Percentiles rank a stretch among this genome's conserved stretches.
These are phyloP conservation scores for Chrysoporthe puriensis DNA, from an alignment of 2,329 filamentous ascomycete species.

Conservation along the genomic window DNA sequence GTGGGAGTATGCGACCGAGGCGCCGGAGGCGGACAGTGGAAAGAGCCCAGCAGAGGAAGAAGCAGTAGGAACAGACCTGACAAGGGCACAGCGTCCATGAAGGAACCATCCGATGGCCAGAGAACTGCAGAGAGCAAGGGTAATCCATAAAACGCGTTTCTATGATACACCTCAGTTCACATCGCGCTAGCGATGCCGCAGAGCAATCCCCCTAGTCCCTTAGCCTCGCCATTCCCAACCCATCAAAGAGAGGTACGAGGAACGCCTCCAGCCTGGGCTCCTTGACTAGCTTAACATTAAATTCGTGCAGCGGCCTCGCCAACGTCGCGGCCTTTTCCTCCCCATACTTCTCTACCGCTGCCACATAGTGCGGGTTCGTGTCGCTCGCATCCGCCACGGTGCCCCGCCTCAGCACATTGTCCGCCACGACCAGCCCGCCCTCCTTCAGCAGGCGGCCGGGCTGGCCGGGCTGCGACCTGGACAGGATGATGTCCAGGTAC, in stretches of 20 bases:
- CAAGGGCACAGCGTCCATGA: background rate
- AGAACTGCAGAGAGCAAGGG: background rate
- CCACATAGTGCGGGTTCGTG: slow-evolving; percentile 37
- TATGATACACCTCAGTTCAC: background rate
- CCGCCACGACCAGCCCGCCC: slow-evolving; percentile 56
- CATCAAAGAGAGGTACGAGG: slow-evolving; percentile 45
- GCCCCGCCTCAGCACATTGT: slow-evolving; percentile 56
- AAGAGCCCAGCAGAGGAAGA: background rate
- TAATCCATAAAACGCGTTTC: background rate
- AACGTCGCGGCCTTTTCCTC: slow-evolving; percentile 19
- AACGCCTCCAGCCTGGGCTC: slow-evolving; percentile 41
- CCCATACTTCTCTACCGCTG: slow-evolving; percentile 19
- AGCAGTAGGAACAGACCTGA: background rate
- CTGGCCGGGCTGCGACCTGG: slow-evolving; percentile 44
- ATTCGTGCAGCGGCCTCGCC: slow-evolving; percentile 34
- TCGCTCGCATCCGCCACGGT: slow-evolving; percentile 47
- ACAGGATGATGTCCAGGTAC: slow-evolving; percentile 52
- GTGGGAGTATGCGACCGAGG: slow-evolving; percentile 4
- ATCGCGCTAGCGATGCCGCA: background rate
- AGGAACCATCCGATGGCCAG: background rate
- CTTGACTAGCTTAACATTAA: slow-evolving; percentile 40
- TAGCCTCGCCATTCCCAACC: slow-evolving; percentile 38
- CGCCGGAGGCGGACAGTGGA: background rate
- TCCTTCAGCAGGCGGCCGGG: slow-evolving; percentile 48
- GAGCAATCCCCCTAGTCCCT: slow-evolving; percentile 29